phyloP scores from a whole-genome alignment of 495 filamentous ascomycete species.

The Hyaloscypha variabilis region DNA sequence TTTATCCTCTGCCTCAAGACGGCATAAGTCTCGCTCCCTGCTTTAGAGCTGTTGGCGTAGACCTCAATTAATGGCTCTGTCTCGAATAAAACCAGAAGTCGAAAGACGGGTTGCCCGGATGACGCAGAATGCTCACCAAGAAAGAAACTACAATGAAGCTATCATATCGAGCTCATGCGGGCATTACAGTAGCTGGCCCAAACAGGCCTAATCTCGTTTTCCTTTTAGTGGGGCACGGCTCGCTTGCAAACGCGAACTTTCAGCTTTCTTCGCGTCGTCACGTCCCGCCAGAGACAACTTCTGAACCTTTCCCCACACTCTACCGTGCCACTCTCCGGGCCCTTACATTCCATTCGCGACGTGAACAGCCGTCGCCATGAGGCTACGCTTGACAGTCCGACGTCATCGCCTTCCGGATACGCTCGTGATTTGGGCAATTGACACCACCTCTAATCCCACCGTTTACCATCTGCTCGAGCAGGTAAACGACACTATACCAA shows the following conservation, averaged over 20 bases:
- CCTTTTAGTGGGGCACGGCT: background rate
- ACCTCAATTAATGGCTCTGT: background rate
- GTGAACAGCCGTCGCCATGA: slow-evolving; percentile 50
- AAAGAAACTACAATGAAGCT: background rate
- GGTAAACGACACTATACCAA: slow-evolving; percentile 79
- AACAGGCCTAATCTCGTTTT: background rate
- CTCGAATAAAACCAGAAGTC: background rate
- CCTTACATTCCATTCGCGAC: background rate
- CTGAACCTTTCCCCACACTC: background rate
- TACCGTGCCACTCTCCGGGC: background rate
- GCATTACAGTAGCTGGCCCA: too few relatives aligned
- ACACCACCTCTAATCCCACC: slow-evolving; percentile 60
- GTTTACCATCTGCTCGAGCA: slow-evolving; percentile 82
- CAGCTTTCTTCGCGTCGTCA: background rate
- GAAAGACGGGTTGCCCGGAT: background rate
- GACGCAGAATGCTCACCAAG: background rate
- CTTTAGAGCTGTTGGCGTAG: background rate
- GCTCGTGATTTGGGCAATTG: slow-evolving; percentile 72
- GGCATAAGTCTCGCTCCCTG: background rate
- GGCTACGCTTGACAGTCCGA: slow-evolving; percentile 79
- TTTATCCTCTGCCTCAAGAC: background rate
- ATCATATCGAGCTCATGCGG: too few relatives aligned
- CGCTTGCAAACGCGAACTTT: background rate
- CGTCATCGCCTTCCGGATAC: slow-evolving; percentile 79
- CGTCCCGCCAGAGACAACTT: background rate